Percentiles rank a stretch among this genome's conserved stretches.
phyloP scores from a whole-genome alignment of 2,329 filamentous ascomycete species.

The Aureobasidium sp. region DNA sequence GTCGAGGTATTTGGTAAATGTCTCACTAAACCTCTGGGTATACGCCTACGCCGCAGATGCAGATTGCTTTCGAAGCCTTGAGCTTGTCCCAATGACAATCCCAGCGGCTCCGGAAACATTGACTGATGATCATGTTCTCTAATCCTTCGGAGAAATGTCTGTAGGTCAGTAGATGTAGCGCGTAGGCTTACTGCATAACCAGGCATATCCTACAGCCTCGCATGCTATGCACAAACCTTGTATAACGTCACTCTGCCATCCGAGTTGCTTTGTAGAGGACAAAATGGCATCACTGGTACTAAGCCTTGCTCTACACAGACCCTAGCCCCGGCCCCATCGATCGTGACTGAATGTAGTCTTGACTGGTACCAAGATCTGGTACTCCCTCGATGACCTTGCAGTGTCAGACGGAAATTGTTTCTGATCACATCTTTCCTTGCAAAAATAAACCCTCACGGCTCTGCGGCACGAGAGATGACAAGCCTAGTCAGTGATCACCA shows the following conservation, averaged over 20 bases:
- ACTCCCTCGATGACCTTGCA: not conserved
- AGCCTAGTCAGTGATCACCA: not conserved
- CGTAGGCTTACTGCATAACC: not conserved
- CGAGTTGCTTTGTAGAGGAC: not conserved
- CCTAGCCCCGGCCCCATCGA: too few relatives aligned
- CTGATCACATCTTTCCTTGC: not conserved
- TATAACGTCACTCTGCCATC: not conserved
- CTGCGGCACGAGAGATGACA: conserved; percentile 1
- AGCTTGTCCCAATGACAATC: not conserved
- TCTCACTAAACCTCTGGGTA: not conserved
- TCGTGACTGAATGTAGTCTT: not conserved
- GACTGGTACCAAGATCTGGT: not conserved
- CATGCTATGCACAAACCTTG: not conserved
- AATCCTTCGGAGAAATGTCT: not conserved
- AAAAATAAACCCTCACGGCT: not conserved
- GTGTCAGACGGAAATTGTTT: not conserved
- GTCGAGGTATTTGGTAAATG: not conserved
- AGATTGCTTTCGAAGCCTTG: not conserved
- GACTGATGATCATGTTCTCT: not conserved
- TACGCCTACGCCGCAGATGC: not conserved
- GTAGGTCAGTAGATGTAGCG: not conserved
- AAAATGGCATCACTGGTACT: not conserved
- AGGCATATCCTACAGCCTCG: not conserved
- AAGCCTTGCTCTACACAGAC: not conserved
- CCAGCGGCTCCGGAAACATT: not conserved